Percentiles rank a stretch among this genome's conserved stretches.
phyloP scores from a whole-genome alignment of 768 basidiomycete species.

The Macrocybe gigantea region DNA sequence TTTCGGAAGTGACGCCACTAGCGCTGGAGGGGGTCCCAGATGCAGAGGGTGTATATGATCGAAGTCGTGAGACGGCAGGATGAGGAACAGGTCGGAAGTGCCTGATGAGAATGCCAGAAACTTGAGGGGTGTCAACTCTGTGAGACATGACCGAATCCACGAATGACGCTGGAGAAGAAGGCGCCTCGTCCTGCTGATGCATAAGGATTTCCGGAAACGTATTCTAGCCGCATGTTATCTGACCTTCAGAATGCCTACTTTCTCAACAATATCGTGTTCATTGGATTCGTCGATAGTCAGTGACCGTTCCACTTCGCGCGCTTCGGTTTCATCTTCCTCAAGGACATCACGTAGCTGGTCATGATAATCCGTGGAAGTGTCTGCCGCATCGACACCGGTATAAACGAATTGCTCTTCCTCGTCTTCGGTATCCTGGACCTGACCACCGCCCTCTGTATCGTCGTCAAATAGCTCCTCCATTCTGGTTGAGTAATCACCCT shows the following conservation, averaged over 20 bases:
- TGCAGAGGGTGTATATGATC: constrained; percentile 55
- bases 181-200: constrained; percentile 24
- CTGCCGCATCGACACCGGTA: constrained; percentile 57
- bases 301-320: constrained; percentile 38
- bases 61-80: constrained; percentile 74
- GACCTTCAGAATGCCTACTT: constrained; percentile 22
- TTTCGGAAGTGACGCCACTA: constrained; percentile 36
- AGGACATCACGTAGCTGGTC: constrained; percentile 70
- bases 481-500: constrained; percentile 58
- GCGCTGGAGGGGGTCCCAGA: constrained; percentile 35
- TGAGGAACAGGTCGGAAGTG: constrained; percentile 58
- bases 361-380: constrained; percentile 47
- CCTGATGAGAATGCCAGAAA: constrained; percentile 27
- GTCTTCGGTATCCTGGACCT: constrained; percentile 38
- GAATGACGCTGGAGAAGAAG: constrained; percentile 34
- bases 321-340: constrained; percentile 37
- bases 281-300: constrained; percentile 33
- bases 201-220: neutral
- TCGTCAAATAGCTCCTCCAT: constrained; percentile 63
- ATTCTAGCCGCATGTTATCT: neutral
- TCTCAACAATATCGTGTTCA: constrained; percentile 16
- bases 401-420: constrained; percentile 69
- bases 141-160: constrained; percentile 32
- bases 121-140: constrained; percentile 29
- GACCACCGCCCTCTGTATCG: constrained; percentile 17